Evolutionary conservation across 2,329 filamentous ascomycete genomes (phyloP).

Genomic region (Diaporthe destruens): DNA sequence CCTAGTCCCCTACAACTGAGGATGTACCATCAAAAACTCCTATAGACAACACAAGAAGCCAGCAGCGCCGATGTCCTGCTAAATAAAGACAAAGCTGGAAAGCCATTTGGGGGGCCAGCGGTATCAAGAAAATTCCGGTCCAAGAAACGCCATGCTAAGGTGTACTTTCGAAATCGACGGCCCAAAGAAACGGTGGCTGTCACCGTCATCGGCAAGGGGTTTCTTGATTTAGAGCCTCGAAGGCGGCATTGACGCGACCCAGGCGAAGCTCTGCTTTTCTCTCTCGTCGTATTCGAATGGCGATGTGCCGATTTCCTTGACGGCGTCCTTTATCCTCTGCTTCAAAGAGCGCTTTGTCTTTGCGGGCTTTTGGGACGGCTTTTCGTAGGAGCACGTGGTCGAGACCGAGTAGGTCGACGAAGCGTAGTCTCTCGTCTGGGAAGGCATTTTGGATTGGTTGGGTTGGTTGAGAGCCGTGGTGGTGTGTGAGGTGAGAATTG

Average conservation of each 20-base stretch:
- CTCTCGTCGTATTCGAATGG: slow-evolving; percentile 38
- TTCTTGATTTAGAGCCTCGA: slow-evolving; percentile 22
- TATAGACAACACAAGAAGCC: neutral
- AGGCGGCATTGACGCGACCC: slow-evolving; percentile 31
- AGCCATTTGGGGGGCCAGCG: neutral
- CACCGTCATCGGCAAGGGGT: too few relatives aligned
- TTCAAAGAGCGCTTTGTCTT: slow-evolving; percentile 38
- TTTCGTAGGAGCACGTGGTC: slow-evolving; percentile 50
- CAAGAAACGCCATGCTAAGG: slow-evolving; percentile 18
- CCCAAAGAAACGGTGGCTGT: neutral
- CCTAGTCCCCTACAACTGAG: neutral
- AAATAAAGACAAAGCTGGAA: neutral
- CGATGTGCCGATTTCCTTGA: slow-evolving; percentile 42
- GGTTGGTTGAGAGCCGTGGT: neutral
- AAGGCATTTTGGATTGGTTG: slow-evolving; percentile 37
- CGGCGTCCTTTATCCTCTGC: slow-evolving; percentile 37
- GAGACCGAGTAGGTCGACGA: slow-evolving; percentile 50
- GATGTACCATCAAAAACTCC: neutral
- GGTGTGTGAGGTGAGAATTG: slow-evolving; percentile 2
- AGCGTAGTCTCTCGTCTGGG: slow-evolving; percentile 48
- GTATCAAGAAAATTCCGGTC: neutral
- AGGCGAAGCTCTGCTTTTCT: slow-evolving; percentile 28
- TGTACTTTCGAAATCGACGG: neutral
- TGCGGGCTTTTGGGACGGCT: slow-evolving; percentile 42
- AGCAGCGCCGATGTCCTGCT: neutral